A percentile compares a stretch with the other conserved stretches of the same genome.
Evolutionary conservation across 495 filamentous ascomycete genomes (phyloP).

Genomic region (Pyrenula aspistea): DNA sequence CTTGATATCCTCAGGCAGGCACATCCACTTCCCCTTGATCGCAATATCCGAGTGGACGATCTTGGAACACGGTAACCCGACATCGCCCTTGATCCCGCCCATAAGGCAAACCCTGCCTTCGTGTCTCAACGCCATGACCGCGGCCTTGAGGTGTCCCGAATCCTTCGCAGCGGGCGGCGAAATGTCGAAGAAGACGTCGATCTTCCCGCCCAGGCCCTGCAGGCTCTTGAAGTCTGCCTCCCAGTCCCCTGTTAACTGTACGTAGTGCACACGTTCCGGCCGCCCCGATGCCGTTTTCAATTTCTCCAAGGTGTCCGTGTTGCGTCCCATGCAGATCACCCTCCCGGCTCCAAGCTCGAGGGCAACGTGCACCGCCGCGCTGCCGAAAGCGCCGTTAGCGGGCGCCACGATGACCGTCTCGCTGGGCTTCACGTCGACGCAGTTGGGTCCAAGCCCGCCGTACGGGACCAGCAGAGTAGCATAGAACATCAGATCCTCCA

Average conservation of each 20-base stretch:
- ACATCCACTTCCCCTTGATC: slow-evolving; percentile 41
- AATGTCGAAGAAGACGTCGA: slow-evolving; percentile 38
- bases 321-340: slow-evolving; percentile 36
- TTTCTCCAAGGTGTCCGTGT: slow-evolving; percentile 13
- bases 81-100: slow-evolving; percentile 28
- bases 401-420: slow-evolving; percentile 38
- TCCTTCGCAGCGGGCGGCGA: slow-evolving; percentile 24
- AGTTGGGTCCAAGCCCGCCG: slow-evolving; percentile 33
- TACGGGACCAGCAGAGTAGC: slow-evolving; percentile 22
- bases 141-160: slow-evolving; percentile 26
- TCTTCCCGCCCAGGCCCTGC: slow-evolving; percentile 11
- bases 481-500: slow-evolving; percentile 10
- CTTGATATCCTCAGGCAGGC: slow-evolving; percentile 23
- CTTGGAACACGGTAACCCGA: slow-evolving; percentile 20
- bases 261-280: slow-evolving; percentile 16
- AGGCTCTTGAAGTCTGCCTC: slow-evolving; percentile 23
- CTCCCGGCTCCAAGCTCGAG: slow-evolving; percentile 29
- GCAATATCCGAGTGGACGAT: slow-evolving; percentile 28
- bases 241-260: slow-evolving; percentile 28
- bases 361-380: slow-evolving; percentile 29
- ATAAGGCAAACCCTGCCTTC: slow-evolving; percentile 32
- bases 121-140: slow-evolving; percentile 25
- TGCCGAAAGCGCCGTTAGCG: slow-evolving; percentile 31
- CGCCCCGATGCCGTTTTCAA: slow-evolving; percentile 6
- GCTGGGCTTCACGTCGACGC: slow-evolving; percentile 28